Percentiles rank a stretch among this genome's conserved stretches.
These are phyloP conservation scores for Chenopodium berlandieri DNA, from an alignment of 148 eudicot genomes.

Conservation along the genomic window DNA sequence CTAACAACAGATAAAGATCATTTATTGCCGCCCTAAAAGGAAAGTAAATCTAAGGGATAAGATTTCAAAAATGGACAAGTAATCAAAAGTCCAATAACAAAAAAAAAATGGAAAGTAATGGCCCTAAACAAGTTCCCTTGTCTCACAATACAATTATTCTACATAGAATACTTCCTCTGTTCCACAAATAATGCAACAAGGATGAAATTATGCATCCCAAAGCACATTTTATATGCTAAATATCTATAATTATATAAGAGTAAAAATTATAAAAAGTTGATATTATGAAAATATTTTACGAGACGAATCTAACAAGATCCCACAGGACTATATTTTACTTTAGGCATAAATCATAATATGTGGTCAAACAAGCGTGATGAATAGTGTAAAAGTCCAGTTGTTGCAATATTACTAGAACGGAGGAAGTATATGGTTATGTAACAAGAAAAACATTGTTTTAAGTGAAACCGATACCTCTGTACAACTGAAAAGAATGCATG, in stretches of 20 bases:
- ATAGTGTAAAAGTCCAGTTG: too few relatives aligned
- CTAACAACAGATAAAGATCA: not conserved
- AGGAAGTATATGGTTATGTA: not conserved
- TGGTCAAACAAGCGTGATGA: too few relatives aligned
- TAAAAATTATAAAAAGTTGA: too few relatives aligned
- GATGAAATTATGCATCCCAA: too few relatives aligned
- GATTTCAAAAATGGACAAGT: not conserved
- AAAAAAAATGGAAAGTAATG: not conserved
- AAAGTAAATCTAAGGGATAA: not conserved
- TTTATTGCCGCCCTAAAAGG: not conserved
- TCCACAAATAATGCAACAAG: too few relatives aligned
- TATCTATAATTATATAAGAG: too few relatives aligned
- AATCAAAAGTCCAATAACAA: not conserved
- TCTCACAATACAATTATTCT: not conserved
- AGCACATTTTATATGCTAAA: too few relatives aligned
- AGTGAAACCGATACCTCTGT: constrained; percentile 57
- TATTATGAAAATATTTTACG: too few relatives aligned
- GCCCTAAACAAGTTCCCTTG: not conserved
- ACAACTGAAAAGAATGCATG: constrained; percentile 79
- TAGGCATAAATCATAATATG: too few relatives aligned
- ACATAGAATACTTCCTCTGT: not conserved
- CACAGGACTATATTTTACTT: too few relatives aligned
- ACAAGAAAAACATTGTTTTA: not conserved
- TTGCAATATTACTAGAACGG: too few relatives aligned
- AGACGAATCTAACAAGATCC: too few relatives aligned